Percentiles rank a stretch among this genome's conserved stretches.
phyloP scores from a whole-genome alignment of 768 basidiomycete genomes.

The Brasilioporus rufonigricans region DNA sequence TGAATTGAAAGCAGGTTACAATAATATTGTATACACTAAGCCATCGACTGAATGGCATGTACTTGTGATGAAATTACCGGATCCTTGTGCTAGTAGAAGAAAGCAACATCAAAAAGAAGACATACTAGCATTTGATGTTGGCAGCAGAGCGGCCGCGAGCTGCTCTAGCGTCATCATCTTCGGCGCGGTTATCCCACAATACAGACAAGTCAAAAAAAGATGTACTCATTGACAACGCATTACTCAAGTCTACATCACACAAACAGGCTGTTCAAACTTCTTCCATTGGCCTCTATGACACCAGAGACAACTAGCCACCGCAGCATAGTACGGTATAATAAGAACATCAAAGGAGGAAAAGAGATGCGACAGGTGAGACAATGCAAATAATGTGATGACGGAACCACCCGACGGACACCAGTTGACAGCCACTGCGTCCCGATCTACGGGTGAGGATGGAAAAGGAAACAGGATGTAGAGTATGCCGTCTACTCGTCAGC shows the following conservation, averaged over 20 bases:
- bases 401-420: slow-evolving; percentile 15
- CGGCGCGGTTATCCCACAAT: too few species aligned
- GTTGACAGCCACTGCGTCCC: slow-evolving; percentile 9
- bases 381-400: slow-evolving; percentile 31
- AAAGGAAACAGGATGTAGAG: slow-evolving; percentile 10
- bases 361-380: slow-evolving; percentile 34
- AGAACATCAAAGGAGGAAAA: slow-evolving; percentile 27
- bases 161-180: slow-evolving; percentile 39
- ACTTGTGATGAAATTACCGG: background rate
- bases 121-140: slow-evolving; percentile 18
- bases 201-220: too few species aligned
- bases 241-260: background rate
- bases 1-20: slow-evolving; percentile 6
- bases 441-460: slow-evolving; percentile 17
- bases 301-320: slow-evolving; percentile 33
- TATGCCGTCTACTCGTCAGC: slow-evolving; percentile 57
- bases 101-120: background rate
- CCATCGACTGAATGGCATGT: background rate
- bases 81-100: background rate
- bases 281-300: slow-evolving; percentile 34
- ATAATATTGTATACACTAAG: background rate
- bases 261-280: slow-evolving; percentile 23
- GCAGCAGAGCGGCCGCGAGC: slow-evolving; percentile 43
- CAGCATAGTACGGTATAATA: slow-evolving; percentile 37
- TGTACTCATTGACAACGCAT: too few species aligned